Conservation (phyloP, 129 eudicot genomes). For the Solidago caesia region DNA sequence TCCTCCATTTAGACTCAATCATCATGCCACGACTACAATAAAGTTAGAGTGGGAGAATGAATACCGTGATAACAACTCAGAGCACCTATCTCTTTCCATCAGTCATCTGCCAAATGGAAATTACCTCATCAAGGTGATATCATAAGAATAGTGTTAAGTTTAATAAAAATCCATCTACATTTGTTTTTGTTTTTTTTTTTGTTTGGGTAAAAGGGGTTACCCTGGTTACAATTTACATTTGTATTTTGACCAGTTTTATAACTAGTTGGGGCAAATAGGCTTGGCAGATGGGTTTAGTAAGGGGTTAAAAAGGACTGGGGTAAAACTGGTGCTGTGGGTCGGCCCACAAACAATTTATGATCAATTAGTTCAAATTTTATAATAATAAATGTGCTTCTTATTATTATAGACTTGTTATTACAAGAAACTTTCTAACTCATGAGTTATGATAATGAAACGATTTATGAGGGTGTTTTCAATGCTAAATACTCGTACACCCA, state of each 20-base stretch:
- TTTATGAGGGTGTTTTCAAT: no score
- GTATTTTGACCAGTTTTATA: constrained; percentile 2
- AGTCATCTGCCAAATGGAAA: constrained; percentile 66
- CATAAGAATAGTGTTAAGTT: neutral
- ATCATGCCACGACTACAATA: constrained; percentile 50
- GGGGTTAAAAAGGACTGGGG: neutral
- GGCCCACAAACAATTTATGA: neutral
- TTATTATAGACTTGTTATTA: no score
- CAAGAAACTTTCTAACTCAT: no score
- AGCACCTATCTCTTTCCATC: constrained; percentile 46
- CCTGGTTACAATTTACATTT: neutral
- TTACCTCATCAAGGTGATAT: constrained; percentile 70
- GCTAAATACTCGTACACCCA: no score
- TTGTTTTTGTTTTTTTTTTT: no score
- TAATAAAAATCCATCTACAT: constrained; percentile 10
- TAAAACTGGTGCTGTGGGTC: neutral
- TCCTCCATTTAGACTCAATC: constrained; percentile 81
- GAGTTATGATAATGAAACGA: no score
- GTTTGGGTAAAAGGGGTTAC: no score
- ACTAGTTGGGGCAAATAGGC: neutral
- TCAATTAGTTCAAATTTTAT: neutral
- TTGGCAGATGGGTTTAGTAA: neutral
- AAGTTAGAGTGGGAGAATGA: constrained; percentile 87
- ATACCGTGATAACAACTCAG: constrained; percentile 40
- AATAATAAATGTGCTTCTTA: neutral